Base-by-base conservation (phyloP, 805 yeast species). In the Pichia exigua region DNA sequence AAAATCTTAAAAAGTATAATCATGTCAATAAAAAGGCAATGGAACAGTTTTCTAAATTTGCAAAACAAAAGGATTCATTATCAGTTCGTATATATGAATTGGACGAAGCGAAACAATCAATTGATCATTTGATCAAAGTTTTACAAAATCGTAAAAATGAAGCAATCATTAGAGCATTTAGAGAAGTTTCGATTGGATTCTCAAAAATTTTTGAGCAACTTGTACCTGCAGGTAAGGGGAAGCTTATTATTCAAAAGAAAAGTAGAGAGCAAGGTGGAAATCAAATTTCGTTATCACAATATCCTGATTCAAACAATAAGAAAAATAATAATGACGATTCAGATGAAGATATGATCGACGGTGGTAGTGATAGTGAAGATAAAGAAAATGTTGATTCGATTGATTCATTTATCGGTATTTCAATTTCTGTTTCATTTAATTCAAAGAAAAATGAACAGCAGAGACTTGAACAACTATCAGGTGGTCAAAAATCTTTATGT, bases 401-500 rank as follows among this genome's bases (percentile, higher is more conserved):
- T 46, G 87, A 82, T 18, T 78, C 79, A 49, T 88, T 85, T 64
- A 72, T 74, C 12, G 98, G 98, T 24, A 89, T 92, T 3, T 79
- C 95, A 0, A 87, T 94, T 50, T 75, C 84, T 11, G 97, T 91
- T 3, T 87, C 97, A 0, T 92, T 92, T 74, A 92, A 89, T 64
- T 85, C 95, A 11, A 83, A 83, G 62, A 75, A 77, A 27, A 86
- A 91, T 62, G 97, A 90, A 58, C 96, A 88, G 65, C 86, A 85
- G 54, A 76, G 87, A 55, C 84, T 92, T 51, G 96, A 89, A 64
- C 97, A 91, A 64, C 73, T 94, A 18, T 88, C 97, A 1, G 99
- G 99, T 42, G 99, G 99, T 12, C 99, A 94, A 63, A 92, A 92
- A 65, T 87, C 97, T 0, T 72, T 94, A n/a, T 91, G 98, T 73